Conservation (phyloP, 352 stramenopile species). For the Pythium sp. region DNA sequence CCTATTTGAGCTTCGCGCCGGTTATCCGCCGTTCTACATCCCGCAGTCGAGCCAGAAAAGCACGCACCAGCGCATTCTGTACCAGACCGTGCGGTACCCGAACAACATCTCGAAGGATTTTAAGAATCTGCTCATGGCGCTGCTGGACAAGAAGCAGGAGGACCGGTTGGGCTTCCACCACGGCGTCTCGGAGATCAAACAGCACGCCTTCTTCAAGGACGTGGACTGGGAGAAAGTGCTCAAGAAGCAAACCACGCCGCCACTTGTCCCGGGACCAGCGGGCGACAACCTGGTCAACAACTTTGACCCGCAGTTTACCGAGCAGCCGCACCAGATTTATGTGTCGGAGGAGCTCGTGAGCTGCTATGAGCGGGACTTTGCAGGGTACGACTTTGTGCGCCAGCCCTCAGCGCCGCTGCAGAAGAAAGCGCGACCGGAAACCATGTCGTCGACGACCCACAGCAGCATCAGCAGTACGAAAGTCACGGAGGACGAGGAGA, state of each 20-base stretch:
- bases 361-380: conserved; percentile 78
- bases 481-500: conserved; percentile 42
- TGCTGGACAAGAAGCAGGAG: conserved; percentile 84
- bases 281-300: conserved; percentile 79
- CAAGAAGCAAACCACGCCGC: conserved; percentile 54
- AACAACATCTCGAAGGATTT: conserved; percentile 79
- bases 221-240: conserved; percentile 78
- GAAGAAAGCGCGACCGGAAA: background rate
- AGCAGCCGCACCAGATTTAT: conserved; percentile 81
- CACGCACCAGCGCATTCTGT: conserved; percentile 90
- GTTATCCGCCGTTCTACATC: conserved; percentile 92
- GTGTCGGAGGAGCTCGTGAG: conserved; percentile 60
- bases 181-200: conserved; percentile 63
- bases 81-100: conserved; percentile 82
- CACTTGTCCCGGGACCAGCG: conserved; percentile 57
- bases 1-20: conserved; percentile 91
- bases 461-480: conserved; percentile 31
- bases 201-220: conserved; percentile 74
- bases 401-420: conserved; percentile 16
- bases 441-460: background rate
- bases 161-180: conserved; percentile 63
- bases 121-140: conserved; percentile 57
- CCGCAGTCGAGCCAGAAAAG: conserved; percentile 86
- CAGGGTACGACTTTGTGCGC: conserved; percentile 81
- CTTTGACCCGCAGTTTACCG: conserved; percentile 85